phyloP scores from a whole-genome alignment of 2,329 filamentous ascomycete species.

The Rachicladosporium sp. region DNA sequence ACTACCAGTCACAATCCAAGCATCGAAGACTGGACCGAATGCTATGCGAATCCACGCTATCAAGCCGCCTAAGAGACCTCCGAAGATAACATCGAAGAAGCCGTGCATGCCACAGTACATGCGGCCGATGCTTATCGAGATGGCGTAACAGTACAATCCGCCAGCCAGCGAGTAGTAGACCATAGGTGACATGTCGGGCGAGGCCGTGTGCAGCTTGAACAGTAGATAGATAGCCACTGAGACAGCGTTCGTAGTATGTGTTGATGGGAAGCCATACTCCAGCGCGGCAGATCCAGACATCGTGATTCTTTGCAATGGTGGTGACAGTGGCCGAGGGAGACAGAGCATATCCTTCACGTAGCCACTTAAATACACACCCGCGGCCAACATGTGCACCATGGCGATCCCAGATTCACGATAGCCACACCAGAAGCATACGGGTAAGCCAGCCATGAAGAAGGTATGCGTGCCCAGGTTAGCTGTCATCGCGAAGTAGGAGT shows the following conservation, averaged over 20 bases:
- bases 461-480: slow-evolving; percentile 96
- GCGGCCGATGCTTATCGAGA: slow-evolving; percentile 79
- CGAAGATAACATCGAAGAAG: slow-evolving; percentile 78
- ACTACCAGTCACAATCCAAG: slow-evolving; percentile 54
- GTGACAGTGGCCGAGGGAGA: slow-evolving; percentile 79
- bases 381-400: slow-evolving; percentile 48
- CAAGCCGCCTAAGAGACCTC: slow-evolving; percentile 61
- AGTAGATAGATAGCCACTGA: slow-evolving; percentile 82
- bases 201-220: slow-evolving; percentile 53
- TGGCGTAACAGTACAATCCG: slow-evolving; percentile 70
- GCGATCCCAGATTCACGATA: slow-evolving; percentile 74
- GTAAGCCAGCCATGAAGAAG: slow-evolving; percentile 93
- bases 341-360: slow-evolving; percentile 92
- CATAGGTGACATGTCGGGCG: slow-evolving; percentile 44
- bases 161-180: slow-evolving; percentile 30
- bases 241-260: slow-evolving; percentile 92
- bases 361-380: slow-evolving; percentile 59
- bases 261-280: slow-evolving; percentile 95
- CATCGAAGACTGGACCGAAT: slow-evolving; percentile 50
- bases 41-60: slow-evolving; percentile 45
- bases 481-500: slow-evolving; percentile 93
- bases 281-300: slow-evolving; percentile 93
- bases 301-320: slow-evolving; percentile 84
- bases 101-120: slow-evolving; percentile 99
- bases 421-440: slow-evolving; percentile 94